A percentile compares a stretch with the other conserved stretches of the same genome.
Conservation (phyloP, 257 asterid species). For the Solanum rostratum region DNA sequence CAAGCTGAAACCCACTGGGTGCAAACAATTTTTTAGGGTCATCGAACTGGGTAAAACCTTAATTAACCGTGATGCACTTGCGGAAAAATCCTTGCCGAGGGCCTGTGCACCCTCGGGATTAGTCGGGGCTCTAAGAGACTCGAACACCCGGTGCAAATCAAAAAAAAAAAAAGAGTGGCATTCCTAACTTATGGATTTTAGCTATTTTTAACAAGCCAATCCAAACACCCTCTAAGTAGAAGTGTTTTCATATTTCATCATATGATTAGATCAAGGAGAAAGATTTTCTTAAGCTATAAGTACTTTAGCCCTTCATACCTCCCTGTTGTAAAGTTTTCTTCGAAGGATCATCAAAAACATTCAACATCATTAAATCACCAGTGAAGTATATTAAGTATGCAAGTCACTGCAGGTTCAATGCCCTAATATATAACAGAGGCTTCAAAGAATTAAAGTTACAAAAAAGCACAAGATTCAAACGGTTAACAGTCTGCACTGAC, state of each 20-base stretch:
- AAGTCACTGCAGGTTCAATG: neutral
- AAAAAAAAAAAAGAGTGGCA: too few relatives aligned
- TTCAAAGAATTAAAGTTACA: neutral
- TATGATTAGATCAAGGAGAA: neutral
- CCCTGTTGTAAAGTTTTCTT: neutral
- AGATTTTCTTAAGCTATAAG: neutral
- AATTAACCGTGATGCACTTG: too few relatives aligned
- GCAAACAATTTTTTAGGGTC: too few relatives aligned
- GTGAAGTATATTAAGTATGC: neutral
- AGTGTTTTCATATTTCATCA: neutral
- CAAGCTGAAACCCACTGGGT: too few relatives aligned
- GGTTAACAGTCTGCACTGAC: conserved; percentile 14
- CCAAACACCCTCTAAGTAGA: neutral
- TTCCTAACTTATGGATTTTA: too few relatives aligned
- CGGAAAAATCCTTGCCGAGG: too few relatives aligned
- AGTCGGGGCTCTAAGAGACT: too few relatives aligned
- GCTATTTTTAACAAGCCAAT: too few relatives aligned
- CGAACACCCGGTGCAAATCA: too few relatives aligned
- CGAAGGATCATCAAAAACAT: neutral
- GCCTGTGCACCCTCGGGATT: too few relatives aligned
- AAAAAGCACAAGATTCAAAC: neutral
- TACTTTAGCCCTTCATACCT: neutral
- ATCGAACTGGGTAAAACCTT: too few relatives aligned
- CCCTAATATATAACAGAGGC: neutral
- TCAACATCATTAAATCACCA: neutral